Evolutionary conservation across 164 flowering plant genomes (phyloP), one percentile per base, ranked within the genome.

Genomic region (Amborella trichopoda): DNA sequence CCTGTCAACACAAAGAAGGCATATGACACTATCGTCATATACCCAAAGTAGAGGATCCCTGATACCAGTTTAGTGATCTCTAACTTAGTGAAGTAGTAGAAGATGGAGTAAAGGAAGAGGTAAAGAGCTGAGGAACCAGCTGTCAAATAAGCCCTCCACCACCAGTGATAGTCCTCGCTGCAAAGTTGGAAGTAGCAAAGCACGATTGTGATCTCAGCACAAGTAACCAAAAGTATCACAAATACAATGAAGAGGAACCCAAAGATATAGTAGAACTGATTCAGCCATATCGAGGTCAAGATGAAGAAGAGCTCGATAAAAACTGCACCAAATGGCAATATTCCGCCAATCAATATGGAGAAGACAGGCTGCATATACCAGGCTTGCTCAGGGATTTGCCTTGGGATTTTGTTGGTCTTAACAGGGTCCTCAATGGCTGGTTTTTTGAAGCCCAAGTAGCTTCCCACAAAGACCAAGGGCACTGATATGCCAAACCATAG

Each of bases 221-320:
- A 83, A 22, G 89, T 85, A 60, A 85, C 68, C 32, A 85, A 50
- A n/a, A 85, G 72, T 61, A 85, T 85, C 13, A 85, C 69, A 36
- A 85, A 85, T 22, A 85, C 95, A 2, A 85, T 78, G 75, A 85
- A 82, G 32, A 85, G 86, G 70, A 85, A 85, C 22, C 95, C 91
- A 20, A 85, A 85, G 67, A 85, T 85, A 73, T 85, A 85, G 45
- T 82, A 82, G 76, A 85, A 82, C 73, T 85, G 95, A 70, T 85
- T 85, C 61, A 78, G 63, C 81, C 81, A 76, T 47, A 76, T 70
- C 23, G 81, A 76, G 23, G 81, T 73, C 57, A 76, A 54, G 48
- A 73, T 68, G 65, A 73, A 76, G 70, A 76, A 76, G 51, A 76
- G 78, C 52, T 76, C 81, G 28, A 76, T 73, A 64, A 72, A 76